phyloP scores from a whole-genome alignment of 140 eudicot species.

The Bidens hawaiensis region DNA sequence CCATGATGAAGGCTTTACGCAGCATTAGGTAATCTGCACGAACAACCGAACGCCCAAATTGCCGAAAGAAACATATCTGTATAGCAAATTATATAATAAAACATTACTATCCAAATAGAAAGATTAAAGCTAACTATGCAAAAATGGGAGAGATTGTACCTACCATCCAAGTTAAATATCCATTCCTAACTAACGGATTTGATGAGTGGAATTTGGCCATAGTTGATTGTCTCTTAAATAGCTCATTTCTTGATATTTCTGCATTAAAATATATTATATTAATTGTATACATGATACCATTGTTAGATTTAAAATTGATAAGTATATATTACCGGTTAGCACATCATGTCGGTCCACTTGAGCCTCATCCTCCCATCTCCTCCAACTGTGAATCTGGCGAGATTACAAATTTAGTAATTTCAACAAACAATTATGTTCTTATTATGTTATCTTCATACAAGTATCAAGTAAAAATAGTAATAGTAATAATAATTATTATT shows the following conservation, averaged over 20 bases:
- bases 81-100: neutral
- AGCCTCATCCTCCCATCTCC: slow-evolving; percentile 98
- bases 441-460: neutral
- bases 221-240: slow-evolving; percentile 79
- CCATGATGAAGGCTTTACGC: slow-evolving; percentile 91
- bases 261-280: slow-evolving; percentile 14
- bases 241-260: slow-evolving; percentile 81
- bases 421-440: neutral
- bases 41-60: slow-evolving; percentile 89
- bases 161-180: slow-evolving; percentile 82
- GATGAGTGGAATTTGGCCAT: slow-evolving; percentile 75
- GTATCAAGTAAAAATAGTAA: neutral
- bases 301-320: neutral
- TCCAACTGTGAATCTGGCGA: slow-evolving; percentile 85
- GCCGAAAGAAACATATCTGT: slow-evolving; percentile 95
- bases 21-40: slow-evolving; percentile 93
- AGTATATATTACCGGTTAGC: slow-evolving; percentile 58
- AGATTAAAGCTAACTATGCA: neutral
- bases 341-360: slow-evolving; percentile 72
- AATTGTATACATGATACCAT: neutral
- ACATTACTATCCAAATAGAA: neutral
- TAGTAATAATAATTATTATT: no score
- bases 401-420: no score
- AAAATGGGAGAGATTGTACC: neutral
- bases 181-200: slow-evolving; percentile 53